Base-by-base conservation (phyloP, 2,329 filamentous ascomycete species). In the Nakataea oryzae region DNA sequence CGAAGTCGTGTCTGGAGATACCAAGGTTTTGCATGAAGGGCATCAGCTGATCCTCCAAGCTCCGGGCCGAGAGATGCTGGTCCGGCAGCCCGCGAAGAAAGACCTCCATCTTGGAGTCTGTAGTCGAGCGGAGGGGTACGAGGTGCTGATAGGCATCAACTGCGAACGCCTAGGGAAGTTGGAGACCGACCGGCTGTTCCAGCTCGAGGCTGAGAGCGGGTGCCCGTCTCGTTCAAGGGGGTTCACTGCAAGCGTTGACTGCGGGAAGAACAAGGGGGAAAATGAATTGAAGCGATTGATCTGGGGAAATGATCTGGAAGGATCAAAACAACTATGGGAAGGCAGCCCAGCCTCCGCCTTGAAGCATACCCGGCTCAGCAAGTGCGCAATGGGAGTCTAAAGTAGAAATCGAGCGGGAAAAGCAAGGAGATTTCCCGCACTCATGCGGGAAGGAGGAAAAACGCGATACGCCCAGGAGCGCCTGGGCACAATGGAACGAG, bases 71-170 rank as follows among this genome's bases (percentile, higher is more conserved):
- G 32, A 82, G 65, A 30, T 74, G 70, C 12, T 60, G 32, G 11
- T 60, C 24, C 1, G 80, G 79, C 17, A 84, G 71, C 13, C 76
- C 75, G 17, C 61, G 64, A 34, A 83, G 66, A 47, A 76, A 76
- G 13, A 79, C 74, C 64, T 83, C 79, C 76, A 84, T 82, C 8
- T 34, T 56, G 57, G 32, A 28, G 30, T 11, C 6, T 27, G 24
- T 7, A 21, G 26, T 8, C 14, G 14, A 50, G 13, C 7, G 24
- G 41, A 50, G 41, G 41, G 41, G 24, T 1, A 2, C 6, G 21
- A 47, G 41, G 41, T 50, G 21, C 6, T 50, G 24, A n/a, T n/a
- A 50, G 41, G 21, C 21, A 13, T 9, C 41, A 24, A 50, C 34
- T 50, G 9, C 17, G 41, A 17, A 50, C 41, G 11, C 21, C 41